Percentiles rank a stretch among this genome's conserved stretches.
phyloP scores from a whole-genome alignment of 2,329 filamentous ascomycete genomes.

The Colletotrichum lentis region DNA sequence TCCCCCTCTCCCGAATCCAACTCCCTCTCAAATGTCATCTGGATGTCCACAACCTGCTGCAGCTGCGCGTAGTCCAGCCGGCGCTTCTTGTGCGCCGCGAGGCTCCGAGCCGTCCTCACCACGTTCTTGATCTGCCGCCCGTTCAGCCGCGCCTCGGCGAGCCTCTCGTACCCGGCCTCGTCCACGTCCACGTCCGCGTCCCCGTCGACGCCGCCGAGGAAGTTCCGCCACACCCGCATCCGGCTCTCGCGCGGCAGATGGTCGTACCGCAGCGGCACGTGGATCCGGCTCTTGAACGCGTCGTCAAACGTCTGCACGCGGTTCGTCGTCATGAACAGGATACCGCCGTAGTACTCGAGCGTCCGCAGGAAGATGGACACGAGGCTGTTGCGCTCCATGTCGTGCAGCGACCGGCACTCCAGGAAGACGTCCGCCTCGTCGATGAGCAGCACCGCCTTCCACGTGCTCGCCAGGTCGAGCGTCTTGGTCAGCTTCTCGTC shows the following conservation, averaged over 20 bases:
- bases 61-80: constrained; percentile 66
- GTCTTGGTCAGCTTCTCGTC: constrained; percentile 79
- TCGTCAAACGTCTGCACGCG: constrained; percentile 79
- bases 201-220: constrained; percentile 20
- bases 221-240: constrained; percentile 45
- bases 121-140: constrained; percentile 85
- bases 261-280: constrained; percentile 84
- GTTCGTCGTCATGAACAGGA: constrained; percentile 62
- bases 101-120: constrained; percentile 81
- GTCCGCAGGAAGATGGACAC: constrained; percentile 71
- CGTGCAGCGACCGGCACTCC: constrained; percentile 81
- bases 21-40: constrained; percentile 83
- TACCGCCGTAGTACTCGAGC: constrained; percentile 60
- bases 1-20: constrained; percentile 49
- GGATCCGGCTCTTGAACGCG: constrained; percentile 87
- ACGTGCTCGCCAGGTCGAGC: constrained; percentile 81
- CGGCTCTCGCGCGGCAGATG: constrained; percentile 76
- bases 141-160: constrained; percentile 72
- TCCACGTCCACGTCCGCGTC: constrained; percentile 52
- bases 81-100: constrained; percentile 74
- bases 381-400: constrained; percentile 84
- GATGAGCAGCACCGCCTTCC: constrained; percentile 84
- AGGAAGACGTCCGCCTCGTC: constrained; percentile 89
- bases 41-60: constrained; percentile 80
- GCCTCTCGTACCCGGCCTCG: constrained; percentile 56